These are phyloP conservation scores for Tuber aestivum DNA, from an alignment of 495 filamentous ascomycete species.

Conservation along the genomic window DNA sequence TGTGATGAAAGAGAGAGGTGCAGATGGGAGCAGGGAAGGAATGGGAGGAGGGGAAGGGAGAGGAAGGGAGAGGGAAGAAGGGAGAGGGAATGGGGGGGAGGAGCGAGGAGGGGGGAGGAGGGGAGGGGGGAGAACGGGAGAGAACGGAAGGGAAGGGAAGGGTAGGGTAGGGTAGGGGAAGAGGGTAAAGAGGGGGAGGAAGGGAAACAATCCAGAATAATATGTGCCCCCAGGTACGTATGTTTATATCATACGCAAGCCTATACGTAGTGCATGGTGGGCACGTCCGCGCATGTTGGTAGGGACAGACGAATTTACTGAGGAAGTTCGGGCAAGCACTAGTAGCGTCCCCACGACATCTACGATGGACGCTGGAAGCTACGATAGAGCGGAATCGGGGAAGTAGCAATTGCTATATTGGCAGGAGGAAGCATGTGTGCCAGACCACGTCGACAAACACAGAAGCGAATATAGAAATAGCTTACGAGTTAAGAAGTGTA, in stretches of 20 bases:
- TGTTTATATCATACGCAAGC: background rate
- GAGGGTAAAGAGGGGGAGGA: conserved; percentile 10
- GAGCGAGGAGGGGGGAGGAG: background rate
- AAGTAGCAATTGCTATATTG: background rate
- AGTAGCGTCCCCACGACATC: background rate
- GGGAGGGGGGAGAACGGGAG: conserved; percentile 2
- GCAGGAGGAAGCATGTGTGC: background rate
- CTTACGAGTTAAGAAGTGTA: conserved; percentile 84
- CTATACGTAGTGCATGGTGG: background rate
- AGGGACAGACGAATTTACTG: background rate
- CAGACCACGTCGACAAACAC: conserved; percentile 1
- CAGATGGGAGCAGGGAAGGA: conserved; percentile 13
- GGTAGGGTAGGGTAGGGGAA: too few relatives aligned
- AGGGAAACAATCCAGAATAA: background rate
- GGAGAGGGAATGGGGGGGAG: background rate
- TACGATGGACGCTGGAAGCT: background rate
- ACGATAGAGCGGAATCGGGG: background rate
- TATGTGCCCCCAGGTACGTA: background rate
- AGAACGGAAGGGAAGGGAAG: conserved; percentile 15
- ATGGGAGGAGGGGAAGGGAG: conserved; percentile 9
- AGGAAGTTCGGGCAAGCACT: background rate
- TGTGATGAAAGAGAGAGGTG: conserved; percentile 8
- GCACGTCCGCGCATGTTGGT: background rate
- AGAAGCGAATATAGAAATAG: conserved; percentile 20
- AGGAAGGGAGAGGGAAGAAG: background rate